Conservation (phyloP, 139 green algal genomes). For the Nannochloris sp. region DNA sequence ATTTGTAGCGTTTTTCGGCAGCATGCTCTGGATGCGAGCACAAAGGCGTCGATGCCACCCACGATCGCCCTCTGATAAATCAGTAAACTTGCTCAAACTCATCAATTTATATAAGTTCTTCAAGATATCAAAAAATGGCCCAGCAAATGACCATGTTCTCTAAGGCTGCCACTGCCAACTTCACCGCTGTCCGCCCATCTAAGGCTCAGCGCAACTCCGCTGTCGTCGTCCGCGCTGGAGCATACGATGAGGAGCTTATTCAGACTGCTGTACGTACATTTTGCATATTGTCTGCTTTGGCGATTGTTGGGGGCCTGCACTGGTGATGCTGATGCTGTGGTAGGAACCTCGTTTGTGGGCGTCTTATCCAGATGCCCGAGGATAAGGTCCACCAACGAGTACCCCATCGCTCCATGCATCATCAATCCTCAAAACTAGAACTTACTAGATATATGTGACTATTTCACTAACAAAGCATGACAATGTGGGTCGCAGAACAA, state of each 20-base stretch:
- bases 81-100: not conserved
- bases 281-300: not conserved
- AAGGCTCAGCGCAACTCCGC: slow-evolving; percentile 1
- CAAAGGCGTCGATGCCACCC: too few relatives aligned
- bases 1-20: too few relatives aligned
- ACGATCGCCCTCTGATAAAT: not conserved
- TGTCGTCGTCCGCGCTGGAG: slow-evolving; percentile 40
- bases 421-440: not conserved
- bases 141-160: slow-evolving; percentile 11
- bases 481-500: slow-evolving; percentile 42
- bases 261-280: slow-evolving; percentile 59
- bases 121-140: slow-evolving; percentile 2
- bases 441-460: not conserved
- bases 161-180: slow-evolving; percentile 6
- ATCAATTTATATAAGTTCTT: not conserved
- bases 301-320: not conserved
- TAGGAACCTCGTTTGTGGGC: not conserved
- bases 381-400: not conserved
- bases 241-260: slow-evolving; percentile 85
- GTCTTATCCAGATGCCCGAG: too few relatives aligned
- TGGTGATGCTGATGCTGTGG: not conserved
- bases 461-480: not conserved
- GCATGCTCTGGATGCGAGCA: too few relatives aligned
- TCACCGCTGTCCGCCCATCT: not conserved
- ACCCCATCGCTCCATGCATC: not conserved